phyloP scores from a whole-genome alignment of 2,329 filamentous ascomycete species.

The Xylaria sp. region DNA sequence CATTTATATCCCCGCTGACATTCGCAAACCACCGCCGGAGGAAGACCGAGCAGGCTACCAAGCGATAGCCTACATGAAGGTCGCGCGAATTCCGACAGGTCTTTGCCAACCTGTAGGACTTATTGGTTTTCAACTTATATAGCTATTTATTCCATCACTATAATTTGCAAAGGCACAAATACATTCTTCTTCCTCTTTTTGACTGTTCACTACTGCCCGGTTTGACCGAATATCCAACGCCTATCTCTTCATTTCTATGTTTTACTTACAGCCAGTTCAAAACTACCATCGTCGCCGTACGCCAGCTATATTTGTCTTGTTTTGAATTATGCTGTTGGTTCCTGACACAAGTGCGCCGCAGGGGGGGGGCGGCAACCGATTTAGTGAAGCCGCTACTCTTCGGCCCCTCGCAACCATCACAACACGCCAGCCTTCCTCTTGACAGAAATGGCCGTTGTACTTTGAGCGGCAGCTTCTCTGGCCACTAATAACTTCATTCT shows the following conservation, averaged over 20 bases:
- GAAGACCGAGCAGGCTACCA: background rate
- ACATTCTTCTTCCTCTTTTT: no score
- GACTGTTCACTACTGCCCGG: no score
- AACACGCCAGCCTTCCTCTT: background rate
- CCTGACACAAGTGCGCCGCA: background rate
- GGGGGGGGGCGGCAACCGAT: background rate
- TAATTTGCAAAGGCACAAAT: no score
- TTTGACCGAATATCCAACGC: no score
- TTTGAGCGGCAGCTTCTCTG: background rate
- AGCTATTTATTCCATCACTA: background rate
- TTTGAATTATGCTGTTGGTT: constrained; percentile 4
- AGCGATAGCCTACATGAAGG: constrained; percentile 12
- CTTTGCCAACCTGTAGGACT: background rate
- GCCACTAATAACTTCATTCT: background rate
- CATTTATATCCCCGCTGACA: background rate
- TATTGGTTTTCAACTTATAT: background rate
- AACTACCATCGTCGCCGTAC: background rate
- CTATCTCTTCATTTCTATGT: no score
- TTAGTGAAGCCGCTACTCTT: background rate
- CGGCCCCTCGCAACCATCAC: background rate
- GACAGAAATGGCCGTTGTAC: background rate
- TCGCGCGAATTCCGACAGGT: background rate
- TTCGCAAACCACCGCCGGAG: background rate
- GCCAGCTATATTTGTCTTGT: background rate
- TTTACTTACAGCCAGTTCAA: background rate